Evolutionary conservation across 176 grass and related monocot species (phyloP).

Genomic region (Oryza meyeriana): DNA sequence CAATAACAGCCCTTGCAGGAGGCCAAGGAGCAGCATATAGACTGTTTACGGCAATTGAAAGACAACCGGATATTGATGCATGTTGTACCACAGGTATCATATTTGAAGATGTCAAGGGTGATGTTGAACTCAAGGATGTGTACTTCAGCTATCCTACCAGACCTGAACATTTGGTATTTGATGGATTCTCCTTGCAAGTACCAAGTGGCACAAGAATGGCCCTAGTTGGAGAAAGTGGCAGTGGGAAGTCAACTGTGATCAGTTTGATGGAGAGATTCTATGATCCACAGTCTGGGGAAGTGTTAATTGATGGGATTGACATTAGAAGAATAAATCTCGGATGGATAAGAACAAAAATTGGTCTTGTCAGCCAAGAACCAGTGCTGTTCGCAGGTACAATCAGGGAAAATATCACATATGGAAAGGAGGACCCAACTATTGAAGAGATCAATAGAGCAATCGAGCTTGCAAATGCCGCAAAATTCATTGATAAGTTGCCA

Average conservation of each 20-base stretch:
- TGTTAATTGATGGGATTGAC: conserved; percentile 74
- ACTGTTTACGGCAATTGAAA: conserved; percentile 80
- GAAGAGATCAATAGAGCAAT: conserved; percentile 60
- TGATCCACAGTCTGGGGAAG: conserved; percentile 77
- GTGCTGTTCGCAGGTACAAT: conserved; percentile 70
- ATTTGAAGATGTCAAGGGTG: conserved; percentile 71
- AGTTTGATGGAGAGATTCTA: conserved; percentile 85
- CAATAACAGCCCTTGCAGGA: conserved; percentile 71
- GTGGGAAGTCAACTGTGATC: conserved; percentile 82
- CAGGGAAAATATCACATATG: conserved; percentile 78
- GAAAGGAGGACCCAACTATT: conserved; percentile 51
- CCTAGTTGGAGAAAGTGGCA: conserved; percentile 84
- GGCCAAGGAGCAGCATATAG: conserved; percentile 80
- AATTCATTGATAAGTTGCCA: conserved; percentile 78
- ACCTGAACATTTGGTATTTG: conserved; percentile 62
- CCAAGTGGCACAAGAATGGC: conserved; percentile 68
- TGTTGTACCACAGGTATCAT: conserved; percentile 44
- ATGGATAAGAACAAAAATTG: conserved; percentile 68
- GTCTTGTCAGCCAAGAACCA: conserved; percentile 92
- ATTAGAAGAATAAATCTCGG: conserved; percentile 64
- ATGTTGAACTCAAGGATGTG: conserved; percentile 76
- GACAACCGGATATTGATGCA: conserved; percentile 61
- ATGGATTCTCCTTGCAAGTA: conserved; percentile 65
- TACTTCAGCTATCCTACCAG: conserved; percentile 77
- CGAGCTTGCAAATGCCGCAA: conserved; percentile 75